Evolutionary conservation across 768 basidiomycete species (phyloP), one percentile per base, ranked within the genome.

Genomic region (Boletellus sp.): DNA sequence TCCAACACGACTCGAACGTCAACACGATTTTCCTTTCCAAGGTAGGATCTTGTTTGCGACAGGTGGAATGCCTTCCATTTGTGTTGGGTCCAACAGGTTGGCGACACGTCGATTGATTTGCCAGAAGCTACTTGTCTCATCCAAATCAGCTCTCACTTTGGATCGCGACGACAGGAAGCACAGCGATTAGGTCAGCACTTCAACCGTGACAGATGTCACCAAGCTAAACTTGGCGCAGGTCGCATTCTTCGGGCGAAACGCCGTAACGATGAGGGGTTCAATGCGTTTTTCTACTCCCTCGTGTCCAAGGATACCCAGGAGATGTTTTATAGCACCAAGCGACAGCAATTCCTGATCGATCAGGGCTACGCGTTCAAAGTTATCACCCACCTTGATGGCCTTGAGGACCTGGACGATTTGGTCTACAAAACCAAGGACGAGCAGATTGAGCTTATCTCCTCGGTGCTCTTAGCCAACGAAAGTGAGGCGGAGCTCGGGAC

Each of bases 301-400:
- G 96, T 99, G 31, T 97, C 94, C 22, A 96, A 96, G 70, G 95
- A 97, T 71, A 99, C 95, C 4, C 93, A 96, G 63, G 96, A 98
- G 72, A 98, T 98, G 93, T 99, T 86, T 71, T 99, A 97, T 77
- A 94, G 91, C 66, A 95, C 96, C 3, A 99, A 99, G 72, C 84
- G 96, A 15, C 96, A 98, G 64, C 94, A 97, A 63, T 99, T 99
- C 73, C 74, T 99, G 58, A 95, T 99, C 62, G 96, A 99, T 65
- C 94, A 97, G 71, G 95, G 96, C 3, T 99, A 99, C 71, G 90
- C 95, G 6, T 99, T 99, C 82, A 98, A 98, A 71, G 95, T 99
- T 46, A 98, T 99, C 70, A 98, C 96, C 2, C 90, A 94, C 59
- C 81, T 99, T 16, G 94, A 98, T 55, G 96, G 96, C 9, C 76